Evolutionary conservation across 805 yeast species (phyloP), one percentile per base, ranked within the genome.

Genomic region (Kuraishia capsulata): DNA sequence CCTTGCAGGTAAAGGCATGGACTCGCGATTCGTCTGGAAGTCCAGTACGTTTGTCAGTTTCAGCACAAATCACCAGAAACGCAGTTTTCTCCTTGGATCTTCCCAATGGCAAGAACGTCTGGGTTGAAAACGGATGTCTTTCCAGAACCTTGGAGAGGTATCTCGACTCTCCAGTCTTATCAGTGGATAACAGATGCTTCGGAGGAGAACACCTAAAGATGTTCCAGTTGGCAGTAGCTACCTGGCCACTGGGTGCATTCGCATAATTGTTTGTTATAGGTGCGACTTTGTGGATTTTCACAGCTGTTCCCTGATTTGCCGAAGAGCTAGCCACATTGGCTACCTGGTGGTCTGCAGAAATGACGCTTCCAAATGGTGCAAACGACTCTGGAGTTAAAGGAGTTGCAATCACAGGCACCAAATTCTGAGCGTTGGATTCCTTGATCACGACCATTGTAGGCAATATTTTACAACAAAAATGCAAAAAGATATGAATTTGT

Each of bases 261-360:
- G 40, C 45, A 47, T 68, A 84, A 34, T 65, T 59, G 53, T 81
- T 81, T 3, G 58, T 59, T 3, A 83, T 65, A 2, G 86, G 81
- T 1, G 92, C 78, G 4, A 88, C 92, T 44, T 79, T 69, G 44
- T 73, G 75, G 34, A 86, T 56, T 50, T 89, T 89, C 4, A 73
- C 65, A 1, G 97, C 97, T 2, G 97, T 89, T n/a, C 97, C 97
- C 52, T 89, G 88, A 59, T 89, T 89, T 4, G 96, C 97, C 17
- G 71, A 60, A 4, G 71, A 53, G 24, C 68, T 55, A 29, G 57
- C 52, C 36, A 67, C 61, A 1, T 69, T 52, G 28, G 59, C 52
- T 21, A 84, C 64, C 56, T 85, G 94, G 49, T 86, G 83, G 42
- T 73, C 74, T 3, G 94, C 84, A 20, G 92, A 81, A 32, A 88